Evolutionary conservation across 345 rosid genomes (phyloP), one percentile per base, ranked within the genome.

Genomic region (Salix koriyanagi): DNA sequence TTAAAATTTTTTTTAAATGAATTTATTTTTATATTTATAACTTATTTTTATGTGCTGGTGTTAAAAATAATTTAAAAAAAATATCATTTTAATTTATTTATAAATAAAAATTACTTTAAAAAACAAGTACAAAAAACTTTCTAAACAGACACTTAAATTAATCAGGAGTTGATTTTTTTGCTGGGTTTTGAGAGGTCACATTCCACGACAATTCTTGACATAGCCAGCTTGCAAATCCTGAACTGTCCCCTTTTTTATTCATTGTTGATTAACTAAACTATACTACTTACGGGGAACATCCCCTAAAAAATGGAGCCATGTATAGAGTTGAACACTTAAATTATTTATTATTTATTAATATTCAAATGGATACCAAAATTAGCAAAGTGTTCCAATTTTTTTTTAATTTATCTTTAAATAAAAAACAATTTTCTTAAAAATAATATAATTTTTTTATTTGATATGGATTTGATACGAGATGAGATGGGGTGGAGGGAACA

Each of bases 131-230:
- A 32, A 32, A 32, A 32, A 32, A 0, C 34, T 32, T 32, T 32
- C 34, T 32, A 32, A 4, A 32, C 5, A 32, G 34, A 4, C 34
- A 32, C 36, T 11, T 41, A 41, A 41, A 8, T 41, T 41, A 73
- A 4, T 25, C 16, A 15, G 42, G 5, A 21, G 16, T 23, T 52
- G 16, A 21, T 13, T 48, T 34, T 34, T 60, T 9, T 58, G 74
- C 67, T 54, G 81, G 64, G 80, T 50, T 70, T 42, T 48, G 30
- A 79, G 72, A 25, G 11, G 65, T 34, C 74, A 72, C 39, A 78
- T 75, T 76, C 42, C 68, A 2, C 26, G 56, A 52, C 75, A 67
- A 25, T 48, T 50, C 50, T 28, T 10, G 5, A 56, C 62, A 56
- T 9, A 1, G 28, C 62, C 48, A 34, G 6, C 48, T 48, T 25